A percentile compares a stretch with the other conserved stretches of the same genome.
These are phyloP conservation scores for Quercus dentata DNA, from an alignment of 306 rosid species.

Conservation along the genomic window DNA sequence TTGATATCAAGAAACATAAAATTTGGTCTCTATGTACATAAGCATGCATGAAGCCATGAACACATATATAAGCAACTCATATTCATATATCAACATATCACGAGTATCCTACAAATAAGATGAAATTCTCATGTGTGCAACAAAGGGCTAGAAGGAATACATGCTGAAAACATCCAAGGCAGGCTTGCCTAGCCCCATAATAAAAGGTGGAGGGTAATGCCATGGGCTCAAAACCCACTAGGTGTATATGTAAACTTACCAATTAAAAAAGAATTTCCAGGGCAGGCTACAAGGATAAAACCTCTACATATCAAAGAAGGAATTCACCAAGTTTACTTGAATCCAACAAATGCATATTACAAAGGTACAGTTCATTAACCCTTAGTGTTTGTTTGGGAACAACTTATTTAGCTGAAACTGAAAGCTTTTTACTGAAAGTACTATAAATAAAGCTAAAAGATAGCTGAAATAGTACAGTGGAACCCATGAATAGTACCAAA, in stretches of 20 bases:
- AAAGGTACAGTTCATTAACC: not conserved
- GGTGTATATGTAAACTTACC: no score
- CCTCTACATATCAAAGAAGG: not conserved
- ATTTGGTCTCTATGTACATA: not conserved
- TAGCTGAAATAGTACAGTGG: no score
- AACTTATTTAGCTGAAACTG: no score
- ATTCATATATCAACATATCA: not conserved
- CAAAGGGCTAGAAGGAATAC: not conserved
- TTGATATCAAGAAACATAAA: not conserved
- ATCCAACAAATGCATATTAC: not conserved
- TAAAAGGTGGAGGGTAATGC: no score
- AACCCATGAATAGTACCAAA: no score
- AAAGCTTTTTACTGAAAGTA: no score
- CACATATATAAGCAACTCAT: not conserved
- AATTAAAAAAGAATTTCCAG: no score
- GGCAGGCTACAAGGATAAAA: not conserved
- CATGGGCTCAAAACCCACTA: no score
- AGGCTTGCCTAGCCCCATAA: not conserved
- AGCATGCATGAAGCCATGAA: not conserved
- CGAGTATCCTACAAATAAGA: not conserved
- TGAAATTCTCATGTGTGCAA: not conserved
- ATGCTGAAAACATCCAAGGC: not conserved
- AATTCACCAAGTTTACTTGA: not conserved
- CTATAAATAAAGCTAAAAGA: no score
- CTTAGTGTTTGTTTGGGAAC: no score